Base-by-base conservation (phyloP, 2,329 filamentous ascomycete genomes). In the Chaetomium strumarium region DNA sequence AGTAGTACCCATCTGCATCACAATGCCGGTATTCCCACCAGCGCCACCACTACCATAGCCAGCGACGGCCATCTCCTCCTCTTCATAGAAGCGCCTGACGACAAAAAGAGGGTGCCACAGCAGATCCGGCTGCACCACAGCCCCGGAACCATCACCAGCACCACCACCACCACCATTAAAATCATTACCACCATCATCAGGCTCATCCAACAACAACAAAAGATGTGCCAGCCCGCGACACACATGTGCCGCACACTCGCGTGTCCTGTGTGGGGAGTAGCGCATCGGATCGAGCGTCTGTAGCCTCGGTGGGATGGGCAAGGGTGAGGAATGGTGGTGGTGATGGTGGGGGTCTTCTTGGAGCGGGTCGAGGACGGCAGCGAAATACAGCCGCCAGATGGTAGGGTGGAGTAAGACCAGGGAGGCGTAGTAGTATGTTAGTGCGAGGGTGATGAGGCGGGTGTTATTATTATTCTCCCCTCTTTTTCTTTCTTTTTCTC, bases 341-440 rank as follows among this genome's bases (percentile, higher is more conserved):
- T 46, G 36, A 39, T 29, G 3, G 14, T 48, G 34, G 33, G 39
- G 16, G 36, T 41, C 29, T 42, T 48, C 17, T 38, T 46, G 61
- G 16, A 72, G 70, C 0, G 74, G 70, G 53, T 77, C 68, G 55
- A 71, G 72, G 41, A 77, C 68, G 52, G 66, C 63, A 24, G 68
- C 52, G 17, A 49, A 65, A 52, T 79, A 69, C 14, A 82, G 64
- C 14, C 61, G 60, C 53, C 73, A 71, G 38, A 80, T 70, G 58
- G 72, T 76, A 10, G 71, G 73, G 55, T 75, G 73, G 43, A 82
- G 71, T 12, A 74, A 58, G 29, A 80, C 67, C 42, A 77, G 72
- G 1, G 72, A 64, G 55, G 75, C 71, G 78, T 78, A 81, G 63
- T 79, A 80, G 60, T 77, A 75, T 12, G 79, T 63, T 56, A 80